Conservation (phyloP, 225 moss, liverwort and hornwort genomes). For the Neckera pumila region DNA sequence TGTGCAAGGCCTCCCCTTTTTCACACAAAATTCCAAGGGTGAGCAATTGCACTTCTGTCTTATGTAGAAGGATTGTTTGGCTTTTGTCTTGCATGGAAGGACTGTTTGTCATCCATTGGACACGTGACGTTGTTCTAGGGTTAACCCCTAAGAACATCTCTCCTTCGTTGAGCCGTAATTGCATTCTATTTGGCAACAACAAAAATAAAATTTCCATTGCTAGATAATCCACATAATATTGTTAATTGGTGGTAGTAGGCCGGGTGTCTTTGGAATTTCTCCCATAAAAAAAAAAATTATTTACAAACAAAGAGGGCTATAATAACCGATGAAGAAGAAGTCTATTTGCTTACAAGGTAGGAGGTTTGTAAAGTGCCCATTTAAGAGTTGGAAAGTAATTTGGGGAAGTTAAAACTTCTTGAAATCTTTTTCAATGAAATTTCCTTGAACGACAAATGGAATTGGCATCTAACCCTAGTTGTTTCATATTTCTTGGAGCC, state of each 20-base stretch:
- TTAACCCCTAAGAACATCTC: accelerated
- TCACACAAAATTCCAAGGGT: neutral
- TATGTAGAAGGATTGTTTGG: neutral
- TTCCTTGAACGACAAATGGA: neutral
- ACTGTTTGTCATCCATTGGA: neutral
- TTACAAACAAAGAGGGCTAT: neutral
- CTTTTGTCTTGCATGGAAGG: neutral
- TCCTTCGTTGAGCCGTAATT: accelerated
- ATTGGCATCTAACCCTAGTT: neutral
- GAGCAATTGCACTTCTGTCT: accelerated
- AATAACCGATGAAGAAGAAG: neutral
- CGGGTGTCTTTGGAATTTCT: accelerated
- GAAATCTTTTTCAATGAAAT: accelerated
- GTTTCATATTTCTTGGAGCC: neutral
- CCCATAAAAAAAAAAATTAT: neutral
- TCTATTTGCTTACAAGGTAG: too few species aligned
- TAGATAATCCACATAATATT: neutral
- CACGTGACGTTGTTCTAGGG: accelerated
- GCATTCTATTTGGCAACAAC: neutral
- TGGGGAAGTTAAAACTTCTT: neutral
- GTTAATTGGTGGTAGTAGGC: neutral
- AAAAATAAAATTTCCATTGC: neutral
- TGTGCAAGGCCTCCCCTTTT: neutral
- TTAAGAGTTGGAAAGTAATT: neutral
- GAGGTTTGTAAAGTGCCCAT: accelerated